phyloP scores from a whole-genome alignment of 2,329 filamentous ascomycete species.

The Verticillium dahliae region DNA sequence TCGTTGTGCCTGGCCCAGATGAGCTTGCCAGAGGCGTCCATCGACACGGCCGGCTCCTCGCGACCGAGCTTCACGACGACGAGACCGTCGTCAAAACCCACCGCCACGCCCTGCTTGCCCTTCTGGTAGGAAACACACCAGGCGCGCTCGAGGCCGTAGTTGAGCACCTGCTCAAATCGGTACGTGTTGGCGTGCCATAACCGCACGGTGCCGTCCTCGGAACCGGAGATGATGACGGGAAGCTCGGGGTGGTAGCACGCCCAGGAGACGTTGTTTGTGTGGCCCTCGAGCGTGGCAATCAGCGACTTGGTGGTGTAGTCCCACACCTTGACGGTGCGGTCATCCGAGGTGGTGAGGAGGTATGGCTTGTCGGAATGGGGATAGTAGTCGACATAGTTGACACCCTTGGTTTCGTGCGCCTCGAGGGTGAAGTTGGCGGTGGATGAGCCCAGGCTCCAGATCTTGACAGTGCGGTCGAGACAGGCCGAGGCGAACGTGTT shows the following conservation, averaged over 20 bases:
- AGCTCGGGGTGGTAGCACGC: conserved; percentile 96
- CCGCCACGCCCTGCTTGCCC: conserved; percentile 87
- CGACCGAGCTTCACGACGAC: conserved; percentile 97
- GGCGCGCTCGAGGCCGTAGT: conserved; percentile 90
- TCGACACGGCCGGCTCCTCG: conserved; percentile 94
- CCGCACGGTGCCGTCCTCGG: conserved; percentile 94
- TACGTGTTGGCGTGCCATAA: conserved; percentile 99
- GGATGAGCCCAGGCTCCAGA: conserved; percentile 92
- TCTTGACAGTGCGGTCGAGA: conserved; percentile 93
- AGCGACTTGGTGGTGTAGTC: conserved; percentile 98
- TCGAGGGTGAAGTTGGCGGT: conserved; percentile 95
- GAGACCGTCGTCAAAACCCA: conserved; percentile 95
- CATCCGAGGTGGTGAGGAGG: conserved; percentile 92
- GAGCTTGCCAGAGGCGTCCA: conserved; percentile 93
- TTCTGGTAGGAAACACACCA: conserved; percentile 98
- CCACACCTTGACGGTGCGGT: conserved; percentile 81
- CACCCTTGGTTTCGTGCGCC: conserved; percentile 93
- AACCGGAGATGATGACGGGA: conserved; percentile 94
- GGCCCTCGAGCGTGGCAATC: conserved; percentile 92
- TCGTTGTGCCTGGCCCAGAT: conserved; percentile 96
- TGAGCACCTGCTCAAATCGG: conserved; percentile 88
- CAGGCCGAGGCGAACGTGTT: conserved; percentile 90
- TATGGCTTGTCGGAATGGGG: conserved; percentile 73
- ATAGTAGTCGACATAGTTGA: conserved; percentile 94
- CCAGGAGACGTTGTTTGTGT: conserved; percentile 97